Conservation (phyloP, 495 filamentous ascomycete genomes). For the Lichina pygmaea region DNA sequence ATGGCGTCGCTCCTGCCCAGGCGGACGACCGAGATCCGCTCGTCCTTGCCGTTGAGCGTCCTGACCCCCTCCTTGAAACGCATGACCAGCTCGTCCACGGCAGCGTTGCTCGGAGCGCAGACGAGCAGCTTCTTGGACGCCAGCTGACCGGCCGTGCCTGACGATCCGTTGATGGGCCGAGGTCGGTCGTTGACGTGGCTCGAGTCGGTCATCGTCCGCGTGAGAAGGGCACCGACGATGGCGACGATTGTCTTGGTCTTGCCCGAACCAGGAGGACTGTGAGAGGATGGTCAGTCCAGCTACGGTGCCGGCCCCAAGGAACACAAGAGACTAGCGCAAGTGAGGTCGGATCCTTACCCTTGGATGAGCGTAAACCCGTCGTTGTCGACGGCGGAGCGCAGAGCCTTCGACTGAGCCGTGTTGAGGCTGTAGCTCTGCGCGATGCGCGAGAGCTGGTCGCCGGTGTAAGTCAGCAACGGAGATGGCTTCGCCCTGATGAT, state of each 20-base stretch:
- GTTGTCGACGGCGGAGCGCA: slow-evolving; percentile 74
- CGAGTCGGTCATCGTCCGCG: slow-evolving; percentile 23
- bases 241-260: slow-evolving; percentile 97
- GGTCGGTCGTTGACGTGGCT: slow-evolving; percentile 11
- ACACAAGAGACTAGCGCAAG: background rate
- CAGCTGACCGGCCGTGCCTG: slow-evolving; percentile 4
- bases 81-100: slow-evolving; percentile 86
- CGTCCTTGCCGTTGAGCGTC: slow-evolving; percentile 37
- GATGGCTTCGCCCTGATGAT: slow-evolving; percentile 72
- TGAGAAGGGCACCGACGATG: slow-evolving; percentile 73
- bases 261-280: slow-evolving; percentile 67
- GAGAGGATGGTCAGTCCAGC: background rate
- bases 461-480: slow-evolving; percentile 51
- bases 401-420: slow-evolving; percentile 69
- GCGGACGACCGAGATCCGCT: slow-evolving; percentile 61
- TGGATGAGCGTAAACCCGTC: slow-evolving; percentile 92
- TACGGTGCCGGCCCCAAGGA: background rate
- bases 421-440: slow-evolving; percentile 63
- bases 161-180: background rate
- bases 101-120: slow-evolving; percentile 90
- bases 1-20: slow-evolving; percentile 86
- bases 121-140: slow-evolving; percentile 62
- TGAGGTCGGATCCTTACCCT: slow-evolving; percentile 22
- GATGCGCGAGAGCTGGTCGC: slow-evolving; percentile 35
- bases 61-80: slow-evolving; percentile 75